These are phyloP conservation scores for Lindgomyces ingoldianus DNA, from an alignment of 495 filamentous ascomycete genomes.

Conservation along the genomic window DNA sequence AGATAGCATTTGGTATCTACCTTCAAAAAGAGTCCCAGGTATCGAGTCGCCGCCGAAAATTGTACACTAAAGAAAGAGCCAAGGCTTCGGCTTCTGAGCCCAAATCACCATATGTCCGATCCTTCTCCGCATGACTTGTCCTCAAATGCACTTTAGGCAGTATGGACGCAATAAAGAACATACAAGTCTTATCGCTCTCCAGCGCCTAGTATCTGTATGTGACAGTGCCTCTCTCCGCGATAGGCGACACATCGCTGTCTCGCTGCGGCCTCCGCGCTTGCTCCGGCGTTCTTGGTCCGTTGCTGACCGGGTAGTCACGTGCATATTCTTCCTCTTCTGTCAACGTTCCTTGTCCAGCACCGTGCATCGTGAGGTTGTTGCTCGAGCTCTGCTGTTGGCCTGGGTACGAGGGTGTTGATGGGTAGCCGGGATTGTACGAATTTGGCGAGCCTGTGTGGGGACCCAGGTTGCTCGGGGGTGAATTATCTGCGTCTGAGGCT, in stretches of 20 bases:
- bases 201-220: constrained; percentile 34
- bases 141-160: neutral
- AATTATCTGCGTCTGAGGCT: neutral
- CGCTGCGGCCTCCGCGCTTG: constrained; percentile 8
- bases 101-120: neutral
- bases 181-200: neutral
- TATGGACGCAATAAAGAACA: neutral
- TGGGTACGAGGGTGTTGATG: constrained; percentile 30
- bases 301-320: constrained; percentile 30
- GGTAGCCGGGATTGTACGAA: constrained; percentile 25
- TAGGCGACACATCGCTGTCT: constrained; percentile 35
- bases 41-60: neutral
- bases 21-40: neutral
- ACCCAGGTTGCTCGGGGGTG: neutral
- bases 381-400: constrained; percentile 30
- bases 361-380: constrained; percentile 35
- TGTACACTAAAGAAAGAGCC: neutral
- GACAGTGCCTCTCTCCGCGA: constrained; percentile 31
- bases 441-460: neutral
- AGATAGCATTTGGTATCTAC: neutral
- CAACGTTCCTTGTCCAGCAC: constrained; percentile 10
- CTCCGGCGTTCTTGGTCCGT: constrained; percentile 33
- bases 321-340: constrained; percentile 35
- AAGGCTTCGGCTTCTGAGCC: constrained; percentile 6
- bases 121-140: constrained; percentile 2